phyloP scores from a whole-genome alignment of 1,284 basidiomycete genomes.

The Cutaneotrichosporon cutaneum region DNA sequence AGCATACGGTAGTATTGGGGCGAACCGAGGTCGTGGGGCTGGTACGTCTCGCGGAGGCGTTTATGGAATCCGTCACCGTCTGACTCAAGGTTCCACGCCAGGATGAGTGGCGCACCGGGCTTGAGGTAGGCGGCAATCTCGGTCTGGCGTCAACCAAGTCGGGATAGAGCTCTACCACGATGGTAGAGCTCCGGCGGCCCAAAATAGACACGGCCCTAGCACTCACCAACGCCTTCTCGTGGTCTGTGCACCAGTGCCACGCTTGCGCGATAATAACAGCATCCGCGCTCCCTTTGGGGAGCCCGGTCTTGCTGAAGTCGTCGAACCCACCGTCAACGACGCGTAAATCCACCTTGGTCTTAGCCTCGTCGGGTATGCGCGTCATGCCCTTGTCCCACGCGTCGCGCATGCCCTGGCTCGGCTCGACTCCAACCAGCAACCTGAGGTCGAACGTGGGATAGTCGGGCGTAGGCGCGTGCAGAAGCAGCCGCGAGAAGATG shows the following conservation, averaged over 20 bases:
- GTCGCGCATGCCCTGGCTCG: slow-evolving; percentile 53
- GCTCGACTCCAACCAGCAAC: slow-evolving; percentile 51
- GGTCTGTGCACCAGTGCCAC: slow-evolving; percentile 52
- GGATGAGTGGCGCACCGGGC: slow-evolving; percentile 43
- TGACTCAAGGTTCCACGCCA: slow-evolving; percentile 52
- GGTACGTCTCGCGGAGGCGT: slow-evolving; percentile 33
- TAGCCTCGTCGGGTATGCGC: slow-evolving; percentile 10
- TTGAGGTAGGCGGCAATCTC: slow-evolving; percentile 51
- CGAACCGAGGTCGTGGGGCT: slow-evolving; percentile 37
- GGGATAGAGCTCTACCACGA: no score
- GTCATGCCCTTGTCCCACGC: slow-evolving; percentile 37
- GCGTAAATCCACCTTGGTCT: slow-evolving; percentile 11
- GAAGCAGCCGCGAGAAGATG: slow-evolving; percentile 53
- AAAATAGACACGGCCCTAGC: neutral
- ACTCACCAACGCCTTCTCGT: slow-evolving; percentile 47
- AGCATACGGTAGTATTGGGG: slow-evolving; percentile 48
- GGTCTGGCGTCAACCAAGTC: slow-evolving; percentile 17
- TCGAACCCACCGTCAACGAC: slow-evolving; percentile 52
- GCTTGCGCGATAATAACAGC: slow-evolving; percentile 51
- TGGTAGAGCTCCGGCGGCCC: neutral
- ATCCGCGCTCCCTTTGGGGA: slow-evolving; percentile 41
- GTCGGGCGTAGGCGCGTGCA: slow-evolving; percentile 36
- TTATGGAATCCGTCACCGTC: slow-evolving; percentile 28
- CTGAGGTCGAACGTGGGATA: slow-evolving; percentile 45
- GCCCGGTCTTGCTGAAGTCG: slow-evolving; percentile 37